phyloP scores from a whole-genome alignment of 1,139 yeast genomes.

The Nadsonia starkeyi-henricii region DNA sequence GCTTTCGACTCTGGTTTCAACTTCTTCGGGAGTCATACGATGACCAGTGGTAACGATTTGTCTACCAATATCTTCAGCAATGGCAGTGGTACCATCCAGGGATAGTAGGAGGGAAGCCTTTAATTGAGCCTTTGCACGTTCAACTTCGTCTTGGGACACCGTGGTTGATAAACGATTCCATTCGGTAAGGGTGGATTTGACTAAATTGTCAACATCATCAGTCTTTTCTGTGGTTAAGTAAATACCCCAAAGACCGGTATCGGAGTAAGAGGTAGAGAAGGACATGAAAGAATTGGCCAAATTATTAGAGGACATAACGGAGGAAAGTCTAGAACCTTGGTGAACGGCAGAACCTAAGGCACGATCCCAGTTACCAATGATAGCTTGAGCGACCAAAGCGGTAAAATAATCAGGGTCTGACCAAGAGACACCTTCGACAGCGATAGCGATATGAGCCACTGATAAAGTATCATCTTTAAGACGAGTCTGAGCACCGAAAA shows the following conservation, averaged over 20 bases:
- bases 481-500: constrained; percentile 76
- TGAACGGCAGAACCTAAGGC: constrained; percentile 76
- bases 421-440: constrained; percentile 98
- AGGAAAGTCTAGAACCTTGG: constrained; percentile 78
- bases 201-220: constrained; percentile 48
- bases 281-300: constrained; percentile 93
- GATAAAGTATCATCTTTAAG: constrained; percentile 76
- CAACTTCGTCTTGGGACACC: constrained; percentile 76
- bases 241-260: constrained; percentile 95
- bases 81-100: constrained; percentile 87
- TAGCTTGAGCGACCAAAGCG: constrained; percentile 91
- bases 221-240: constrained; percentile 74
- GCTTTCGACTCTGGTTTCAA: constrained; percentile 67
- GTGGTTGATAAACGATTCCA: constrained; percentile 81
- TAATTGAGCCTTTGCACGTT: constrained; percentile 84
- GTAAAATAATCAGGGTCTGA: constrained; percentile 90
- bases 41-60: constrained; percentile 91
- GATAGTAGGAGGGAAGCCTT: constrained; percentile 84
- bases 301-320: constrained; percentile 58
- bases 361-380: constrained; percentile 96
- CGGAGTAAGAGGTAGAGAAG: constrained; percentile 92
- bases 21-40: constrained; percentile 83
- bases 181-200: constrained; percentile 67
- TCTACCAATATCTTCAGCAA: constrained; percentile 96
- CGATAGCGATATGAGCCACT: constrained; percentile 80